Evolutionary conservation across 768 basidiomycete genomes (phyloP).

Genomic region (Cubamyces lactineus): DNA sequence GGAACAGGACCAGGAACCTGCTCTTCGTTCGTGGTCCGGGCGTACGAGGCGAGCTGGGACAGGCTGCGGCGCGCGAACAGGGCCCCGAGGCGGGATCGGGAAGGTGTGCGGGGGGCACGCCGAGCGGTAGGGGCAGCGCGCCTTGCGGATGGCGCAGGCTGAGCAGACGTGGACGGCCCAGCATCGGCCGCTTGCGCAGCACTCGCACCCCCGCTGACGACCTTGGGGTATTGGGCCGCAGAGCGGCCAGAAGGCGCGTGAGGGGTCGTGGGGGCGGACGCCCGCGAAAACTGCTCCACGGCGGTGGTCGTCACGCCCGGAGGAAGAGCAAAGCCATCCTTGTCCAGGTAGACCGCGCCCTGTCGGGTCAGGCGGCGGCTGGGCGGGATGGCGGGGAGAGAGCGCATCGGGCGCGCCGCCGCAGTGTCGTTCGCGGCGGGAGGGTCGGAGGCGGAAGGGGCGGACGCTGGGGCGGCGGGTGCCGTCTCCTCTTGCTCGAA

Average conservation of each 20-base stretch:
- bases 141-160: not conserved
- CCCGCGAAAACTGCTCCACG: constrained; percentile 1
- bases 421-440: not conserved
- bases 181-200: not conserved
- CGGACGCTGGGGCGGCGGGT: not conserved
- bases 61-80: constrained; percentile 10
- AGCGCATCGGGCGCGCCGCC: not conserved
- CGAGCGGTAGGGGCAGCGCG: not conserved
- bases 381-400: not conserved
- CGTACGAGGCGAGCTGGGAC: constrained; percentile 3
- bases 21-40: not conserved
- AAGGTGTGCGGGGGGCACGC: not conserved
- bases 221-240: not conserved
- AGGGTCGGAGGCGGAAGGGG: not conserved
- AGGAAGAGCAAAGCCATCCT: constrained; percentile 10
- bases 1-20: too few relatives aligned
- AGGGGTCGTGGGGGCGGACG: not conserved
- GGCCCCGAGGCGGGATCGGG: not conserved
- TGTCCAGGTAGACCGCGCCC: constrained; percentile 11
- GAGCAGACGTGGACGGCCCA: not conserved
- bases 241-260: not conserved
- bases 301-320: not conserved
- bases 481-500: constrained; percentile 2
- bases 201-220: not conserved
- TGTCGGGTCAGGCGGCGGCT: not conserved